Base-by-base conservation (phyloP, 129 eudicot genomes). In the Flaveria trinervia region DNA sequence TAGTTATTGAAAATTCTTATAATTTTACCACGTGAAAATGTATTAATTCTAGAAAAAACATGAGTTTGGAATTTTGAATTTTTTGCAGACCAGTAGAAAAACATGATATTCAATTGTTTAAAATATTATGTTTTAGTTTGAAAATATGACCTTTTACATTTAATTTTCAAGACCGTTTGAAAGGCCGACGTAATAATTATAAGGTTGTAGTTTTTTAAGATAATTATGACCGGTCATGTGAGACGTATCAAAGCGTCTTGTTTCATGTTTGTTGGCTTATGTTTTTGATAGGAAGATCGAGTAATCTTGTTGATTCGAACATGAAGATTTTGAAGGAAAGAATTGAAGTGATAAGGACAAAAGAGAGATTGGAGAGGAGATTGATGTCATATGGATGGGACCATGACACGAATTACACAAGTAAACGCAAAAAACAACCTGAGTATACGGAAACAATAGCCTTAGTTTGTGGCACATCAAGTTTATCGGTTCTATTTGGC, bases 261-360 rank as follows among this genome's bases (percentile, higher is more conserved):
- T 20, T 20, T 26, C 11, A 28, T 61, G 55, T 25, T 10, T 2
- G 45, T 70, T 71, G 36, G 8, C 2, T 67, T 50, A 39, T n/a
- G 18, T 74, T 46, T 6, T 59, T 49, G 11, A 70, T 14, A 82
- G 88, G 82, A 16, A 82, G 76, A 75, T 66, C 80, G 25, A 70
- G 84, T 14, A 81, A 82, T 41, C 75, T 74, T 69, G 85, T 74
- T 36, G 86, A 85, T 33, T 77, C 82, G 17, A 74, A 57, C 36
- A 73, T 85, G 76, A 28, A 60, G 76, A 33, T 71, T 64, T 26
- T 85, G 72, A 85, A 25, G 71, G 76, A 73, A 8, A 70, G 86
- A 79, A 82, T 82, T 0, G 84, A 79, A 60, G 56, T 55, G 26
- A 26, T 85, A 68, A 85, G 70, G 20, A 48, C 52, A 39, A 85